Percentiles rank a stretch among this genome's conserved stretches.
Conservation (phyloP, 2,329 filamentous ascomycete genomes). For the Hymenoscyphus occultus region DNA sequence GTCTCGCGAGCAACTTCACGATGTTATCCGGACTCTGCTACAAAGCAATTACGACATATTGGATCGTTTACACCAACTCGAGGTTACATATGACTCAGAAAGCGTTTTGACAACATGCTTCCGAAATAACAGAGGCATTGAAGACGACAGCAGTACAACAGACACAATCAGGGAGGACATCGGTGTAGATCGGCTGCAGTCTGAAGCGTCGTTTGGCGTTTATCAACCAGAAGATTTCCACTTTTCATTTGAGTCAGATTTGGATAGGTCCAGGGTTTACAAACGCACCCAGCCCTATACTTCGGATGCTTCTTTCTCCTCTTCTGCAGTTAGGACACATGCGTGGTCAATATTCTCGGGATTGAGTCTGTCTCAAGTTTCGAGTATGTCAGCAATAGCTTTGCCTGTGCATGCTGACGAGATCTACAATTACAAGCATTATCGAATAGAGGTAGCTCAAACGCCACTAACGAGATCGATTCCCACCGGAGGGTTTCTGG, state of each 20-base stretch:
- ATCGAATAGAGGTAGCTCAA: not conserved
- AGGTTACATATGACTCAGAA: not conserved
- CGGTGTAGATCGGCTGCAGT: not conserved
- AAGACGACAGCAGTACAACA: not conserved
- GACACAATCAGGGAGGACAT: not conserved
- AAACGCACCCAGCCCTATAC: constrained; percentile 8
- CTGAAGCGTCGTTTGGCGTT: not conserved
- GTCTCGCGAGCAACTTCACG: not conserved
- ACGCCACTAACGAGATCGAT: no score
- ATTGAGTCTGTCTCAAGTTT: constrained; percentile 13
- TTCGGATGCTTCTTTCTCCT: constrained; percentile 10
- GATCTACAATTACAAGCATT: constrained; percentile 6
- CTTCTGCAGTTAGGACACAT: constrained; percentile 10
- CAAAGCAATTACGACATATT: not conserved
- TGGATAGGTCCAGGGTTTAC: constrained; percentile 11
- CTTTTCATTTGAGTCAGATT: not conserved
- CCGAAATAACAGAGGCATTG: not conserved
- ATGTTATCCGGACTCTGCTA: not conserved
- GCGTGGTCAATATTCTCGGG: constrained; percentile 13
- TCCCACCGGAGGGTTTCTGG: no score
- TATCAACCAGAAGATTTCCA: not conserved
- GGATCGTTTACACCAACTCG: not conserved
- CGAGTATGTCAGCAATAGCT: constrained; percentile 10
- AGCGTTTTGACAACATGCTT: not conserved
- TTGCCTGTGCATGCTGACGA: constrained; percentile 10